phyloP scores from a whole-genome alignment of 1,284 basidiomycete species.

The Athelia psychrophila region DNA sequence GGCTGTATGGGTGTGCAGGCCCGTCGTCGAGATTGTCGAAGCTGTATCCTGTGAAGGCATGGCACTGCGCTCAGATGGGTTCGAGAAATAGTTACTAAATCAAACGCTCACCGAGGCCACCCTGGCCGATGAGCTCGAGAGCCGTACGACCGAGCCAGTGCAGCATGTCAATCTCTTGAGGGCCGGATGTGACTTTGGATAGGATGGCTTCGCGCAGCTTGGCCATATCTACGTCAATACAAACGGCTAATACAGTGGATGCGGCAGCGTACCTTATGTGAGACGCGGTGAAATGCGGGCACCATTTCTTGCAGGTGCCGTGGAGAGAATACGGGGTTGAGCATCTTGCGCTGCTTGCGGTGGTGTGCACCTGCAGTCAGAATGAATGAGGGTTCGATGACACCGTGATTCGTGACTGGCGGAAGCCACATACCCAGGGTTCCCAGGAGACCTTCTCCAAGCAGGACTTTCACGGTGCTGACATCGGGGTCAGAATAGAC shows the following conservation, averaged over 20 bases:
- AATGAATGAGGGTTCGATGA: no score
- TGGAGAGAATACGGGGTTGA: slow-evolving; percentile 46
- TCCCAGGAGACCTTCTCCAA: slow-evolving; percentile 35
- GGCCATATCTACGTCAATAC: neutral
- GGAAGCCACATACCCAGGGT: slow-evolving; percentile 27
- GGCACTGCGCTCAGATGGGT: neutral
- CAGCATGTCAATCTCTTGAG: slow-evolving; percentile 34
- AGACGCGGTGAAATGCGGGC: slow-evolving; percentile 34
- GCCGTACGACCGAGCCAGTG: slow-evolving; percentile 37
- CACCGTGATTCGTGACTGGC: neutral
- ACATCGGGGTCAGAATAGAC: slow-evolving; percentile 7
- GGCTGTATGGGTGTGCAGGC: neutral
- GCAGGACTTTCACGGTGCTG: slow-evolving; percentile 27
- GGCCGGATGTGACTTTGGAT: slow-evolving; percentile 8
- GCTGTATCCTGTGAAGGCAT: neutral
- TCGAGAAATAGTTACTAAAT: no score
- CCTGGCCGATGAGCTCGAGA: slow-evolving; percentile 30
- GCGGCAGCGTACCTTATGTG: slow-evolving; percentile 13
- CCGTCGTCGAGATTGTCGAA: neutral
- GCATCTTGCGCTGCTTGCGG: slow-evolving; percentile 41
- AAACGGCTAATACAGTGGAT: slow-evolving; percentile 8
- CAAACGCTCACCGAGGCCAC: neutral
- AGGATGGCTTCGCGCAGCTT: slow-evolving; percentile 24
- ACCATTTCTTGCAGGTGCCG: slow-evolving; percentile 42
- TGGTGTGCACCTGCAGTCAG: no score